Percentiles rank a stretch among this genome's conserved stretches.
Evolutionary conservation across 495 filamentous ascomycete species (phyloP).

Genomic region (Hypoxylon trugodes): DNA sequence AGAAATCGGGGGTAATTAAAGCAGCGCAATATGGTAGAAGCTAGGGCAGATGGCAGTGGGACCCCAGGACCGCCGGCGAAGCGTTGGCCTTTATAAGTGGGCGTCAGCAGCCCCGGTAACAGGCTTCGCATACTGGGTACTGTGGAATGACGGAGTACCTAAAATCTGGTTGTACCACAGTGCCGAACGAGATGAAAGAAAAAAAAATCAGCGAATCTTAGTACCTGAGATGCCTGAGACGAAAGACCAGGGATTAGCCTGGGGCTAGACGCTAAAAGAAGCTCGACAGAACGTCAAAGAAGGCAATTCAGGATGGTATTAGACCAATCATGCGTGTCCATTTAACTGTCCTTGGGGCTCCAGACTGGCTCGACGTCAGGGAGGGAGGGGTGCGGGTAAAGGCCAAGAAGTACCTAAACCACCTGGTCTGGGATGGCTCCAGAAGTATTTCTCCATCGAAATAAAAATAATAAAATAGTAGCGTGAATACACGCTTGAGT

Average conservation of each 20-base stretch:
- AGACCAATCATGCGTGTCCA: slow-evolving; percentile 32
- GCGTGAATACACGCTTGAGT: slow-evolving; percentile 20
- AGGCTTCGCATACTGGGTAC: slow-evolving; percentile 9
- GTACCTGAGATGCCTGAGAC: slow-evolving; percentile 35
- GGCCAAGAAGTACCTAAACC: slow-evolving; percentile 24
- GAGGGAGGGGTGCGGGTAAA: slow-evolving; percentile 40
- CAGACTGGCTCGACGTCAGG: slow-evolving; percentile 41
- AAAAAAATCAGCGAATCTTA: slow-evolving; percentile 34
- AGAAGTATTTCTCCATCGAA: slow-evolving; percentile 26
- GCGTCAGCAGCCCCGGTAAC: slow-evolving; percentile 26
- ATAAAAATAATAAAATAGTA: slow-evolving; percentile 27
- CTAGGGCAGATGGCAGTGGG: slow-evolving; percentile 35
- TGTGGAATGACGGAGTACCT: slow-evolving; percentile 38
- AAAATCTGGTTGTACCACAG: slow-evolving; percentile 21
- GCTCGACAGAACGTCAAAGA: slow-evolving; percentile 43
- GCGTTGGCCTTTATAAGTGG: slow-evolving; percentile 39
- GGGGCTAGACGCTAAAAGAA: slow-evolving; percentile 44
- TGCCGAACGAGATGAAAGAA: slow-evolving; percentile 22
- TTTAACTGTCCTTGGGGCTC: slow-evolving; percentile 27
- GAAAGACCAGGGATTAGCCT: slow-evolving; percentile 17
- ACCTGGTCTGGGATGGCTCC: neutral
- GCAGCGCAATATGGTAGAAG: slow-evolving; percentile 36
- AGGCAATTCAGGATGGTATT: slow-evolving; percentile 35
- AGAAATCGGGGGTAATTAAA: slow-evolving; percentile 41
- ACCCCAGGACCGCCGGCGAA: slow-evolving; percentile 32